A percentile compares a stretch with the other conserved stretches of the same genome.
Evolutionary conservation across 1,284 basidiomycete genomes (phyloP).

Genomic region (Leccinum glutinopallens): DNA sequence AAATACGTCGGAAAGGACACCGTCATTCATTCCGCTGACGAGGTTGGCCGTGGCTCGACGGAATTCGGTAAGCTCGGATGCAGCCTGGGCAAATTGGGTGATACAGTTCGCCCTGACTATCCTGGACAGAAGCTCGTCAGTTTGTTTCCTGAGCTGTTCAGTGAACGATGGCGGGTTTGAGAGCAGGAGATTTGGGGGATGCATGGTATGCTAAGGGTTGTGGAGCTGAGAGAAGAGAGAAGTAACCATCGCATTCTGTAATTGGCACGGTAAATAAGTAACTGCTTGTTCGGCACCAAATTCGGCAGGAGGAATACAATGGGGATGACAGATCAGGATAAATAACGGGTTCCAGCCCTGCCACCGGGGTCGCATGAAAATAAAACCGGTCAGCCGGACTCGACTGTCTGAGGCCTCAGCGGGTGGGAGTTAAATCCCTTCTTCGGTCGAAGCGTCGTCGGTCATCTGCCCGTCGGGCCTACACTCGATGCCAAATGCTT

Average conservation of each 20-base stretch:
- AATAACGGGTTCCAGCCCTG: too few relatives aligned
- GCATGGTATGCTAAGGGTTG: conserved; percentile 3
- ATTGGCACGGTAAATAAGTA: too few relatives aligned
- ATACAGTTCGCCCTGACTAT: conserved; percentile 9
- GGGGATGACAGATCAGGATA: too few relatives aligned
- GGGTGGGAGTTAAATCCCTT: background rate
- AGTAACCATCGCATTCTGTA: too few relatives aligned
- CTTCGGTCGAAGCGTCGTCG: conserved; percentile 9
- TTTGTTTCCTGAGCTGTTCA: background rate
- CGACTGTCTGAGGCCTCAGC: too few relatives aligned
- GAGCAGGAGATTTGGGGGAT: conserved; percentile 7
- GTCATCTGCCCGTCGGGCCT: conserved; percentile 17
- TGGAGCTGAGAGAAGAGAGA: too few relatives aligned
- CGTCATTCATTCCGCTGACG: background rate
- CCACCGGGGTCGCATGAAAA: too few relatives aligned
- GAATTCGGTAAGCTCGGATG: background rate
- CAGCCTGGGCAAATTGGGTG: background rate
- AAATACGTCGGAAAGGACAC: background rate
- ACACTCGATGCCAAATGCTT: conserved; percentile 52
- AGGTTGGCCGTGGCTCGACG: background rate
- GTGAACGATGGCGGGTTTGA: conserved; percentile 3
- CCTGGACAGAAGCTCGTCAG: background rate
- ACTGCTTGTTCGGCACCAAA: too few relatives aligned
- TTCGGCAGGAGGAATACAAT: too few relatives aligned
- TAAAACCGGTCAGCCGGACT: too few relatives aligned